These are phyloP conservation scores for Podila clonocystis DNA, from an alignment of 192 early-diverging fungal species.

Conservation along the genomic window DNA sequence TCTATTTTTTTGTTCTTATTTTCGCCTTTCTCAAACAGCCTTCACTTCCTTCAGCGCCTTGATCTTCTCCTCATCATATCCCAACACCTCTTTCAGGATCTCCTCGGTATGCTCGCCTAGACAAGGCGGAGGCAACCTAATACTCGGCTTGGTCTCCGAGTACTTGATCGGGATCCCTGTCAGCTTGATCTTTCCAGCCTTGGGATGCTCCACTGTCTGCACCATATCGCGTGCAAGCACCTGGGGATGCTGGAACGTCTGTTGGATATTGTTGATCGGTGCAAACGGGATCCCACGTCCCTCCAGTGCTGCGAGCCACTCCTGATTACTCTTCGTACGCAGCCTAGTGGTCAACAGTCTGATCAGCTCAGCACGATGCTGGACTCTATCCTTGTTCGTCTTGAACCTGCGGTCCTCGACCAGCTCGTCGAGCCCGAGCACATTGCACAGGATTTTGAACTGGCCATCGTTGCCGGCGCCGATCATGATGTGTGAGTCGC, in stretches of 20 bases:
- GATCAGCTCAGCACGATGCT: conserved; percentile 74
- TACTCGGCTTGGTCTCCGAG: conserved; percentile 67
- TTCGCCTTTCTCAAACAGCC: conserved; percentile 45
- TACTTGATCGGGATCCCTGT: conserved; percentile 82
- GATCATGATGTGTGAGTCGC: conserved; percentile 84
- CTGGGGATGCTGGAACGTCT: conserved; percentile 72
- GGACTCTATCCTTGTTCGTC: conserved; percentile 81
- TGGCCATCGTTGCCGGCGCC: conserved; percentile 93
- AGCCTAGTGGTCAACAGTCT: conserved; percentile 65
- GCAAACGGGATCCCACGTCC: conserved; percentile 82
- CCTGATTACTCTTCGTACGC: conserved; percentile 54
- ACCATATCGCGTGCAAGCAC: conserved; percentile 75
- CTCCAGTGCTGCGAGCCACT: conserved; percentile 75
- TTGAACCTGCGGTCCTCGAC: conserved; percentile 58
- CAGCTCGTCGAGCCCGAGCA: conserved; percentile 62
- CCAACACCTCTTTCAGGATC: conserved; percentile 71
- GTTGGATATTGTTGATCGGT: conserved; percentile 61
- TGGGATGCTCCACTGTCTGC: conserved; percentile 84
- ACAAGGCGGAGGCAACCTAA: conserved; percentile 81
- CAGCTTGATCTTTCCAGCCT: conserved; percentile 80
- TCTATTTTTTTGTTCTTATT: neutral
- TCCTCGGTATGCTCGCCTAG: conserved; percentile 92
- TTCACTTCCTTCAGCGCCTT: conserved; percentile 44
- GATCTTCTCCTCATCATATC: conserved; percentile 71
- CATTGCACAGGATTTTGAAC: conserved; percentile 72